Conservation (phyloP, 208 protist species). For the Entamoeba dispar region DNA sequence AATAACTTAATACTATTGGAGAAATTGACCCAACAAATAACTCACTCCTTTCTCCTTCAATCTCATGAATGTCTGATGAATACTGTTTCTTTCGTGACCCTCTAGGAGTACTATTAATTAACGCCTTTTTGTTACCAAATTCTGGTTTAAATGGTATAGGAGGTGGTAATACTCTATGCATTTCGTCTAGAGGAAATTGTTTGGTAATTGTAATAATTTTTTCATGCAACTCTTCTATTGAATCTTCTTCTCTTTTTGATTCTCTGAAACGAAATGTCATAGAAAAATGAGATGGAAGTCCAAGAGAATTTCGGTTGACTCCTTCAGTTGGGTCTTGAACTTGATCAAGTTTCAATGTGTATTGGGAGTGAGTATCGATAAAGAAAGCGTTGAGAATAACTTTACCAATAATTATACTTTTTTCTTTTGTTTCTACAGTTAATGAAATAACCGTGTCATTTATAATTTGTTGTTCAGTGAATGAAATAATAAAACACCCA, state of each 20-base stretch:
- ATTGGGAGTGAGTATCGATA: not conserved
- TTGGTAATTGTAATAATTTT: not conserved
- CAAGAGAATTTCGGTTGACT: not conserved
- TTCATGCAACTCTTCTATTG: not conserved
- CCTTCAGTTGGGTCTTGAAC: not conserved
- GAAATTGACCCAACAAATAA: too few species aligned
- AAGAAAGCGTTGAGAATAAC: not conserved
- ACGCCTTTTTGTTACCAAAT: not conserved
- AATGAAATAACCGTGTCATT: not conserved
- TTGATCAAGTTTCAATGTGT: not conserved
- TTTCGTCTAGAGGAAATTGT: not conserved
- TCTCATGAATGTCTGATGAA: too few species aligned
- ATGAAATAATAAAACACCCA: not conserved
- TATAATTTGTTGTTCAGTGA: not conserved
- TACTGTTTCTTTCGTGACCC: not conserved
- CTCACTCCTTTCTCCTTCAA: too few species aligned
- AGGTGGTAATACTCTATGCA: not conserved
- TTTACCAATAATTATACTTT: not conserved
- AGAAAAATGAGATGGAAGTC: not conserved
- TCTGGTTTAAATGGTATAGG: not conserved
- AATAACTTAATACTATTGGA: too few species aligned
- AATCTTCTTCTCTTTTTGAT: not conserved
- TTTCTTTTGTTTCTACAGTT: not conserved
- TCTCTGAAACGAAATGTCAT: not conserved
- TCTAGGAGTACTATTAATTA: not conserved